A percentile compares a stretch with the other conserved stretches of the same genome.
phyloP scores from a whole-genome alignment of 192 early-diverging fungal species.

The Rhizophagus prolifer region DNA sequence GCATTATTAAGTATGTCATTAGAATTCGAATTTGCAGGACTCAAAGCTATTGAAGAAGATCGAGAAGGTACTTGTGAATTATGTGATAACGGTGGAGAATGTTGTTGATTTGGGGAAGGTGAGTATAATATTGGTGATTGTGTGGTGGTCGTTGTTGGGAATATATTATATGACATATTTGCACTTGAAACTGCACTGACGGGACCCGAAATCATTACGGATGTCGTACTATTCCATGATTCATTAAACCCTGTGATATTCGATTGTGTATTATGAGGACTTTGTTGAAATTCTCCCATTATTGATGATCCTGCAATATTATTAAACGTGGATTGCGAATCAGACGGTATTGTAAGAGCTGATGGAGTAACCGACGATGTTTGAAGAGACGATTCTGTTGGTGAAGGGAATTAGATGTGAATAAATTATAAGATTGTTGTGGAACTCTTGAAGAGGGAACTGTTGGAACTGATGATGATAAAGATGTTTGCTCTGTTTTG shows the following conservation, averaged over 20 bases:
- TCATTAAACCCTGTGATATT: conserved; percentile 15
- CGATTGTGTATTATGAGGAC: not conserved
- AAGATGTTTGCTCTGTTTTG: not conserved
- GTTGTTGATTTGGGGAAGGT: not conserved
- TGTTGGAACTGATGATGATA: conserved; percentile 1
- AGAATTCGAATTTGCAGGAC: not conserved
- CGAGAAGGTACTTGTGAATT: not conserved
- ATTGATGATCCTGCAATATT: conserved; percentile 2
- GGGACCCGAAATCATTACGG: conserved; percentile 19
- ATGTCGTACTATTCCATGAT: not conserved
- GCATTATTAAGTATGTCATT: not conserved
- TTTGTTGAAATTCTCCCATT: conserved; percentile 11
- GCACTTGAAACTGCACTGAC: conserved; percentile 9
- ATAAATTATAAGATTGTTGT: not conserved
- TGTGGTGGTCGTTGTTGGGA: not conserved
- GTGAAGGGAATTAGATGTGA: not conserved
- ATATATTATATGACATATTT: not conserved
- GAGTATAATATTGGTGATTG: conserved; percentile 21
- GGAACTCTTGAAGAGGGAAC: conserved; percentile 1
- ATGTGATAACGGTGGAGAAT: not conserved
- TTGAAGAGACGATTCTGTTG: not conserved
- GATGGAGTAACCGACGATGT: not conserved
- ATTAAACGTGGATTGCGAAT: conserved; percentile 2
- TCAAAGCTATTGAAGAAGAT: conserved; percentile 6
- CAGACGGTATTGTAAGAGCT: not conserved